Evolutionary conservation across 768 basidiomycete species (phyloP), one percentile per base, ranked within the genome.

Genomic region (Suillus alpinus): DNA sequence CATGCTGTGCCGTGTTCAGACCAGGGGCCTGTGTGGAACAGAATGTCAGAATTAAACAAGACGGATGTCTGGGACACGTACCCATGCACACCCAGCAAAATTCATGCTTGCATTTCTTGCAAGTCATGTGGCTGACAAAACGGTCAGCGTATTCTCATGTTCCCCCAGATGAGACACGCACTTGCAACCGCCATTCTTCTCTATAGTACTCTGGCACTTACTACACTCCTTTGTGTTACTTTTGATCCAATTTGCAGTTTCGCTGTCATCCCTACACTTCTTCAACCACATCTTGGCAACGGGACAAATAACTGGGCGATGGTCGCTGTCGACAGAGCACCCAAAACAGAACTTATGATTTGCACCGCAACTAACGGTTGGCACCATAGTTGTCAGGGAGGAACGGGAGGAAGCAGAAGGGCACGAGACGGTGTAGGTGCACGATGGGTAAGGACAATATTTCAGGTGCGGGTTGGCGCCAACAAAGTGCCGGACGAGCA

Each of bases 61-160:
- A 61, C 49, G 56, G 59, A 29, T 61, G 26, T 66, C 20, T 58
- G 51, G 56, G 16, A n/a, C 34, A 61, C 73, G 47, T 69, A 84
- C 91, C 96, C 95, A 98, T 97, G 78, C 97, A 99, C 43, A 99
- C 95, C 97, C 97, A 99, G 73, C 97, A 99, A 75, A 98, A 99
- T 79, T 94, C 93, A 66, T 94, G 86, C 70, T 94, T 96, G 83
- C 97, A 98, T 78, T 98, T 98, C 83, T 97, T 96, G 81, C 97
- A 98, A 20, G 96, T 98, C 96, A 99, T 99, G 75, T 99, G 97
- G 81, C 95, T 97, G 65, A 9, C 43, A 61, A 26, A 20, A 31
- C 23, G 34, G 58, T 70, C 39, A 68, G 66, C 47, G 60, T 57
- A 60, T 26, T 44, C 57, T 36, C 16, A 59, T 34, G 55, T 39